Base-by-base conservation (phyloP, 495 filamentous ascomycete genomes). In the Letharia columbiana region DNA sequence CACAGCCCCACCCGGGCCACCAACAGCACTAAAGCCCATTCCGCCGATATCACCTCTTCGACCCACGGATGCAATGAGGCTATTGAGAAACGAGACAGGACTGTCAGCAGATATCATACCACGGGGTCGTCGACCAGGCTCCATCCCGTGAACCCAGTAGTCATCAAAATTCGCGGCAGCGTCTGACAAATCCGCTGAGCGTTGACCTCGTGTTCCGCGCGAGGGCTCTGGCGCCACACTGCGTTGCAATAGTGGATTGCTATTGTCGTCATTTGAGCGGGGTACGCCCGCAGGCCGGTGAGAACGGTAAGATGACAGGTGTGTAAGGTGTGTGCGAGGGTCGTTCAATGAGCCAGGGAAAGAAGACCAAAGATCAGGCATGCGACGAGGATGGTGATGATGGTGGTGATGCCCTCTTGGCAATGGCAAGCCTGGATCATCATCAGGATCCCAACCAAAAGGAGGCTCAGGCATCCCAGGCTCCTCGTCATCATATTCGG, bases 181-280 rank as follows among this genome's bases (percentile, higher is more conserved):
- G 13, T 70, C 69, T 44, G 66, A 65, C 8, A 67, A 44, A 17
- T 63, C 69, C 5, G 63, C 62, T 37, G 62, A 23, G 56, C 63
- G 63, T 40, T 56, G 65, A 20, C 60, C 60, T 63, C 60, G 63
- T 39, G 56, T 44, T 11, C 28, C 42, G 59, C 64, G 64, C 18
- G 58, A 61, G 20, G 40, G 11, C 40, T 73, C 71, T 15, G 73
- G 71, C 45, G 78, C 75, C 52, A 79, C 82, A 44, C 71, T 72
- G 13, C 81, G 66, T 18, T 67, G 67, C 6, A 91, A 83, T 18
- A 96, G 80, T 60, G 92, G 92, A 71, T 96, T 96, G 6, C 82
- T 80, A 23, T 90, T 91, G 71, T 96, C 91, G 70, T 96, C 91
- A 52, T 80, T 81, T 18, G 75, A 76, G 35, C 85, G 82, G 39